Base-by-base conservation (phyloP, 1,284 basidiomycete genomes). In the Fomitopsis schrenkii region DNA sequence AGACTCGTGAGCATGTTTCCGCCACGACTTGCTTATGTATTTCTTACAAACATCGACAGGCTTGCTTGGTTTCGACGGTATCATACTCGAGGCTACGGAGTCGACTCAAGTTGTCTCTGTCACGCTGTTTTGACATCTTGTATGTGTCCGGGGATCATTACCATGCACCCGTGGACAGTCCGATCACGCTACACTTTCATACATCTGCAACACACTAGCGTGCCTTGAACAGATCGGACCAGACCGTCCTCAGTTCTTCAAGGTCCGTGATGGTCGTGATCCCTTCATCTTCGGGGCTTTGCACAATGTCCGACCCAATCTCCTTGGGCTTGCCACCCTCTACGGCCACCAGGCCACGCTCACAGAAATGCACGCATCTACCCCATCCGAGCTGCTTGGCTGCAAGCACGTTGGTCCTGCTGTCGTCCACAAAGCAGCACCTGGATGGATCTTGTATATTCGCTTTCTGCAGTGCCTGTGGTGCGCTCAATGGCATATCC, bases 341-440 rank as follows among this genome's bases (percentile, higher is more conserved):
- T 61, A 85, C 79, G 35, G 79, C 77, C 58, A 84, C 80, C n/a
- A 88, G 65, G 1, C 84, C 87, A 26, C 72, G 70, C 72, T 94
- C 91, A 66, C 83, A 84, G 67, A 91, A 93, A 68, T 92, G 86
- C 1, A 85, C 88, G 59, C 87, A 88, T 63, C 83, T 81, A 0
- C 79, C 83, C 91, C 91, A 93, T 2, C 86, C 86, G 14, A 88
- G 73, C n/a, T 75, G 73, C 55, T 76, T 77, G 2, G 91, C 91
- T 19, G 85, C 84, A 59, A 82, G 76, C 15, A 93, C 81, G 65
- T 93, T 91, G n/a, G 71, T 68, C 66, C 82, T 76, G 66, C 81
- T 92, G 70, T 93, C 91, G 66, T 93, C 91, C 48, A 93, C 74
- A 69, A 93, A 93, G 64, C 86, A 85, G 65, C 87, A 90, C 69